Percentiles rank a stretch among this genome's conserved stretches.
These are phyloP conservation scores for Dothistroma pini DNA, from an alignment of 2,329 filamentous ascomycete species.

Conservation along the genomic window DNA sequence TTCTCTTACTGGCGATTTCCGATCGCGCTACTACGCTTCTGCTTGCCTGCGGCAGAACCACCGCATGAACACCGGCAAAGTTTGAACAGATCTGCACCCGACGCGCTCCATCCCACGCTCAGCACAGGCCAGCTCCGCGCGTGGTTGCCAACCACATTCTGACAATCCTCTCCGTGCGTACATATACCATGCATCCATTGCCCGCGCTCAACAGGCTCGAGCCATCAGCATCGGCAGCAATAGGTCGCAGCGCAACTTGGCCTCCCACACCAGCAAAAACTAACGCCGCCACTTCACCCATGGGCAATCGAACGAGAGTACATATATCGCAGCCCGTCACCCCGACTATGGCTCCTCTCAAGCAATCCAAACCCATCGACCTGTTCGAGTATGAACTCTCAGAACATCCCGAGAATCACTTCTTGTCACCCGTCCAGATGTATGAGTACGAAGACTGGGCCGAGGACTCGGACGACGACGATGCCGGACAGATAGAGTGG, in stretches of 20 bases:
- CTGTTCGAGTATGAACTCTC: slow-evolving; percentile 31
- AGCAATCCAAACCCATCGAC: slow-evolving; percentile 15
- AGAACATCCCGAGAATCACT: slow-evolving; percentile 31
- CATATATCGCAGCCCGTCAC: slow-evolving; percentile 17
- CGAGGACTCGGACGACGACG: slow-evolving; percentile 27
- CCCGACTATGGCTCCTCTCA: slow-evolving; percentile 8
- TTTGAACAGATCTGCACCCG: neutral
- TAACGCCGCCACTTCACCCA: slow-evolving; percentile 9
- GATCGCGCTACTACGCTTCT: slow-evolving; percentile 19
- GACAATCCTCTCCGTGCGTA: slow-evolving; percentile 8
- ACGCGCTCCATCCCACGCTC: slow-evolving; percentile 17
- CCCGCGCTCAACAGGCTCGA: slow-evolving; percentile 14
- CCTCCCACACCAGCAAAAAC: slow-evolving; percentile 15
- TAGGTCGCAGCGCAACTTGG: slow-evolving; percentile 20
- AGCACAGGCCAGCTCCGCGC: slow-evolving; percentile 6
- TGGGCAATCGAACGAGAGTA: slow-evolving; percentile 8
- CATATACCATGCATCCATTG: slow-evolving; percentile 22
- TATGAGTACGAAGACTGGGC: slow-evolving; percentile 32
- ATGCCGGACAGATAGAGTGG: slow-evolving; percentile 31
- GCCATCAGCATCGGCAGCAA: slow-evolving; percentile 7
- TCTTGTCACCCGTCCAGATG: slow-evolving; percentile 30
- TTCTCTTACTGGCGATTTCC: neutral
- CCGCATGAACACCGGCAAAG: slow-evolving; percentile 15
- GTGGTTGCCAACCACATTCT: slow-evolving; percentile 17
- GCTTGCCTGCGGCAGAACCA: slow-evolving; percentile 8